Conservation (phyloP, 306 rosid genomes). For the Glycine soja region DNA sequence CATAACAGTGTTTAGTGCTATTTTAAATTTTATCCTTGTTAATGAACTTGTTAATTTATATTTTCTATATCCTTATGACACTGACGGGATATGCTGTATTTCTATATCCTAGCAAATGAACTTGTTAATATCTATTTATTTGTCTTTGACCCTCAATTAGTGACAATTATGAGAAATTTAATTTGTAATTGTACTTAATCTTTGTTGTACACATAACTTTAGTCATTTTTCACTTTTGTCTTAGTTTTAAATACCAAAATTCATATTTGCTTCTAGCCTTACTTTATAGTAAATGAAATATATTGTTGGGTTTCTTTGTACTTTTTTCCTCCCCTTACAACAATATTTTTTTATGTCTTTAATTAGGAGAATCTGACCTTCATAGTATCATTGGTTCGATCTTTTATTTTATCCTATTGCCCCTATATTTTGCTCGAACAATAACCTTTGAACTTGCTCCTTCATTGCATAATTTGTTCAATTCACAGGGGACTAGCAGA, state of each 20-base stretch:
- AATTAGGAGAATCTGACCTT: constrained; percentile 73
- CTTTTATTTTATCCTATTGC: constrained; percentile 20
- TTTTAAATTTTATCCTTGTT: constrained; percentile 19
- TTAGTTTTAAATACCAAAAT: neutral
- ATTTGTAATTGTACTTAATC: constrained; percentile 1
- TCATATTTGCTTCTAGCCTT: constrained; percentile 7
- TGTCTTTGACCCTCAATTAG: constrained; percentile 16
- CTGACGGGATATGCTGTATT: constrained; percentile 37
- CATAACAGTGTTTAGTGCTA: constrained; percentile 19
- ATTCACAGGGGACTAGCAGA: constrained; percentile 91
- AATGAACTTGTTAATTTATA: constrained; percentile 47
- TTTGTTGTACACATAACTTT: constrained; percentile 9
- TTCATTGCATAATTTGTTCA: constrained; percentile 35
- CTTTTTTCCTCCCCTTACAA: neutral
- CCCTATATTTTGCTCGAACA: constrained; percentile 28
- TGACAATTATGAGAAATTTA: constrained; percentile 5
- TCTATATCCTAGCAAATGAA: constrained; percentile 77
- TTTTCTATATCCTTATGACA: constrained; percentile 10
- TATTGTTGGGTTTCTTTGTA: neutral
- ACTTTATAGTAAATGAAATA: constrained; percentile 6
- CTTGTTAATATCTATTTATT: constrained; percentile 33
- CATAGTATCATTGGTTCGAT: constrained; percentile 17
- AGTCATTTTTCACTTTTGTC: constrained; percentile 32
- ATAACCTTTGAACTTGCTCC: constrained; percentile 11
- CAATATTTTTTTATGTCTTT: constrained; percentile 5